phyloP scores from a whole-genome alignment of 768 basidiomycete species.

The Lactarius sp. region DNA sequence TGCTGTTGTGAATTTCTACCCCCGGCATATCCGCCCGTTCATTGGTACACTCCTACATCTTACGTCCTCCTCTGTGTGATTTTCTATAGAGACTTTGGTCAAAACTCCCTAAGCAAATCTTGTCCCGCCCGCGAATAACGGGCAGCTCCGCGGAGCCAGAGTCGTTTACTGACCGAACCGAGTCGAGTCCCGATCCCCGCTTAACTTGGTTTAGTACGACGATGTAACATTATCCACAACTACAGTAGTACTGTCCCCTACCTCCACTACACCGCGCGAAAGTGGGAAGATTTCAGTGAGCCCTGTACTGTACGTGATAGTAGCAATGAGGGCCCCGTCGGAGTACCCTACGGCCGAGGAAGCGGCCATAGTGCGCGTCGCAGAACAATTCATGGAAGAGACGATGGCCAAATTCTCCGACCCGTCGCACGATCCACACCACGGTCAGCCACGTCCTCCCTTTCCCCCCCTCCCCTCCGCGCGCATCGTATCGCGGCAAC shows the following conservation, averaged over 20 bases:
- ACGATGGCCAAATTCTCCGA: constrained; percentile 69
- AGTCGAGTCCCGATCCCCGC: background rate
- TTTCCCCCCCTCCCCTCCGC: background rate
- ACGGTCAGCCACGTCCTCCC: constrained; percentile 43
- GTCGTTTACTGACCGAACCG: background rate
- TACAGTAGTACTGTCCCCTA: too few species aligned
- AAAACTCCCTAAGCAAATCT: background rate
- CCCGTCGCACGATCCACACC: constrained; percentile 74
- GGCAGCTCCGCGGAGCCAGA: background rate
- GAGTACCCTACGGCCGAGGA: constrained; percentile 56
- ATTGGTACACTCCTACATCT: background rate
- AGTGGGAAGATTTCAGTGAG: too few species aligned
- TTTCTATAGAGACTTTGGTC: background rate
- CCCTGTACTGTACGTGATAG: constrained; percentile 12
- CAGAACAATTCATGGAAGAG: constrained; percentile 65
- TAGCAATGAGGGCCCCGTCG: background rate
- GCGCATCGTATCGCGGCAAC: background rate
- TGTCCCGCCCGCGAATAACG: background rate
- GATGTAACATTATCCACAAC: background rate
- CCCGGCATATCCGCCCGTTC: background rate
- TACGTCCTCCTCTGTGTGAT: background rate
- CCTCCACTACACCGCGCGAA: too few species aligned
- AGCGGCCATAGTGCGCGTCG: constrained; percentile 46
- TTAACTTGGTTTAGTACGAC: background rate
- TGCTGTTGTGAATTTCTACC: background rate